phyloP scores from a whole-genome alignment of 805 yeast genomes.

The Candida sphagnicola region DNA sequence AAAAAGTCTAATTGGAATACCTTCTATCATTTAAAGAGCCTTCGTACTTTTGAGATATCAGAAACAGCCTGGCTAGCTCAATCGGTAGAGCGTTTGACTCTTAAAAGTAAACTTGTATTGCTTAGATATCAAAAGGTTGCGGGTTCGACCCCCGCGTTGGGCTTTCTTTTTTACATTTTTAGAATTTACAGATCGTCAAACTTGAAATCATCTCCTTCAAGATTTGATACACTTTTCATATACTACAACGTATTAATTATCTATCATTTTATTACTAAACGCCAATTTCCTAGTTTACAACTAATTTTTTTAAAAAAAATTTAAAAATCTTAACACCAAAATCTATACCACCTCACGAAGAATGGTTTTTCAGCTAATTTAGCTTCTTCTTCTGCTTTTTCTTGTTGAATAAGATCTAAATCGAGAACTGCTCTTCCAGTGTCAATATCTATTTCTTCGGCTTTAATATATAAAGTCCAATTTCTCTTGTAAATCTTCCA shows the following conservation, averaged over 20 bases:
- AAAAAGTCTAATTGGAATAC: too few species aligned
- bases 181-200: too few species aligned
- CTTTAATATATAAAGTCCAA: constrained; percentile 34
- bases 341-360: constrained; percentile 27
- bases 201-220: too few species aligned
- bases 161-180: constrained; percentile 3
- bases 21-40: too few species aligned
- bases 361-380: constrained; percentile 28
- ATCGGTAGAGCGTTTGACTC: constrained; percentile 7
- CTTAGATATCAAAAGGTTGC: constrained; percentile 6
- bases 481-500: constrained; percentile 46
- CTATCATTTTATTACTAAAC: too few species aligned
- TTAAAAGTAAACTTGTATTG: background rate
- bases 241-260: too few species aligned
- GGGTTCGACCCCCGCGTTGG: constrained; percentile 7
- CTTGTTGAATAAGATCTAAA: constrained; percentile 47
- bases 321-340: constrained; percentile 26
- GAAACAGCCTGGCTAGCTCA: constrained; percentile 6
- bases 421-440: constrained; percentile 60
- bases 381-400: constrained; percentile 46
- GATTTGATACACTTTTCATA: too few species aligned
- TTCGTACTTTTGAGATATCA: too few species aligned
- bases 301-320: too few species aligned
- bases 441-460: constrained; percentile 55
- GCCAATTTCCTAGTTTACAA: too few species aligned